phyloP scores from a whole-genome alignment of 768 basidiomycete species.

The Amanita pseudoporphyria region DNA sequence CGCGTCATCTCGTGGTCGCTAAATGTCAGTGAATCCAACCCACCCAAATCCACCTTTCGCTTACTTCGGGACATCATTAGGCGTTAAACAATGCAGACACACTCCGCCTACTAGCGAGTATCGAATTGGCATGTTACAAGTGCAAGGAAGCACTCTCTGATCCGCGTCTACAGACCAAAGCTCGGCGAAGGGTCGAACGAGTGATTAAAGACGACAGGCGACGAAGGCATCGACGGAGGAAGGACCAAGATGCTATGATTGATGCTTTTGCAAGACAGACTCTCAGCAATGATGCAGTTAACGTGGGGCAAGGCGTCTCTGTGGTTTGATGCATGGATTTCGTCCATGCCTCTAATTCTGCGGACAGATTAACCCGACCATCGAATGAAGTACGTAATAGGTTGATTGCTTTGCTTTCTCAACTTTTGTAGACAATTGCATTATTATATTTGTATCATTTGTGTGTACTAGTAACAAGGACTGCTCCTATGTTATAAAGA shows the following conservation, averaged over 20 bases:
- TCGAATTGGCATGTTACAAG: slow-evolving; percentile 77
- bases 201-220: slow-evolving; percentile 82
- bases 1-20: slow-evolving; percentile 80
- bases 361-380: neutral
- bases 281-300: slow-evolving; percentile 22
- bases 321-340: slow-evolving; percentile 9
- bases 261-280: slow-evolving; percentile 64
- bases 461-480: slow-evolving; percentile 5
- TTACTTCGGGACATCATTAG: slow-evolving; percentile 24
- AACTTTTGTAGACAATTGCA: slow-evolving; percentile 1
- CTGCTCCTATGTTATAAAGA: neutral
- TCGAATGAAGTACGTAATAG: neutral
- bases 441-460: slow-evolving; percentile 4
- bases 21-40: slow-evolving; percentile 42
- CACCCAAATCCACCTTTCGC: slow-evolving; percentile 8
- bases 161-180: slow-evolving; percentile 54
- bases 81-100: slow-evolving; percentile 80
- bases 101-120: slow-evolving; percentile 69
- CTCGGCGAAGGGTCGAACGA: slow-evolving; percentile 64
- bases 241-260: slow-evolving; percentile 77
- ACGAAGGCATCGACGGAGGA: slow-evolving; percentile 70
- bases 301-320: slow-evolving; percentile 16
- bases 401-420: neutral
- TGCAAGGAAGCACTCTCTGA: slow-evolving; percentile 62
- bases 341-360: neutral